Evolutionary conservation across 768 basidiomycete species (phyloP), one percentile per base, ranked within the genome.

Genomic region (Mycena metata): DNA sequence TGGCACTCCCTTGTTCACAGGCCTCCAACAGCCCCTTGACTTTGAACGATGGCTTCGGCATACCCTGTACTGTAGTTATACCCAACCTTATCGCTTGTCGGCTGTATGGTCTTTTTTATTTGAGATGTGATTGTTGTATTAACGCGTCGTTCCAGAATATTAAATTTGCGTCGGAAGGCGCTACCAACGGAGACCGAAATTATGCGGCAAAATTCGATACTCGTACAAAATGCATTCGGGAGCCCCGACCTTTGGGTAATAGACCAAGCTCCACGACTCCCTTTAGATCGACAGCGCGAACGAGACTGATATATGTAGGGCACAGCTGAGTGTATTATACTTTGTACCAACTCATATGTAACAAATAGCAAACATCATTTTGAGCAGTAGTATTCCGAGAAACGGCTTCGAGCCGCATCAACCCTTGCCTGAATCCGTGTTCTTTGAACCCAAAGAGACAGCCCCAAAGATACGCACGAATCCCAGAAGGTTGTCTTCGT

Each of bases 401-500:
- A 84, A 72, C 86, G 80, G 7, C 62, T 67, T 43, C 70, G 78
- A 5, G 87, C 88, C 9, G 75, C 83, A 23, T 79, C 79, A 13
- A 83, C 75, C 86, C 91, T 72, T 93, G 90, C 8, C 80, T 76
- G 65, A 90, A 88, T 9, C 90, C 91, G 75, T 91, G 90, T 65
- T 88, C 90, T 86, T 47, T 19, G 47, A 42, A 23, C 19, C 36
- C 60, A 55, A 17, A 17, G n/a, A 64, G 67, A 51, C 17, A 47
- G 43, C 17, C 3, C 6, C 16, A 2, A 23, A 57, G 60, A 35
- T 17, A 71, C 83, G 66, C 69, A 89, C 90, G 88, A 73, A 83
- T 92, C 91, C 94, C 93, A 94, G 51, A 87, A 79, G 2, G 62
- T 74, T 1, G 74, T 81, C 58, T 80, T 83, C 46, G 84, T 83